Percentiles rank a stretch among this genome's conserved stretches.
phyloP scores from a whole-genome alignment of 768 basidiomycete genomes.

The Scleroderma citrinum region DNA sequence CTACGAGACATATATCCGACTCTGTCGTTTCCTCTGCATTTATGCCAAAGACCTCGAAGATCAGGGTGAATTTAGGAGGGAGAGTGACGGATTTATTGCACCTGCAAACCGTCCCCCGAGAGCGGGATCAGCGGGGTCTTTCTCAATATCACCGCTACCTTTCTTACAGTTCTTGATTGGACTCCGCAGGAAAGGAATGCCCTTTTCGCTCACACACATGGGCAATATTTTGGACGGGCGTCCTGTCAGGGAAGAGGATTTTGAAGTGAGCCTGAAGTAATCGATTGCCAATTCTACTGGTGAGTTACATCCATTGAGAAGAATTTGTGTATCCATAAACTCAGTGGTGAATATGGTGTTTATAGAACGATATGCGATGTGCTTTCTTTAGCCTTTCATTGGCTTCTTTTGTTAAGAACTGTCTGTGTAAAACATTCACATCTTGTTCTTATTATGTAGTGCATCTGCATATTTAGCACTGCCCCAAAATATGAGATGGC shows the following conservation, averaged over 20 bases:
- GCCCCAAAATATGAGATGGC: too few species aligned
- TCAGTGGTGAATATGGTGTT: too few species aligned
- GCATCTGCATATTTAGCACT: too few species aligned
- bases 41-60: conserved; percentile 12
- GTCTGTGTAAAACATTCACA: too few species aligned
- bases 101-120: conserved; percentile 9
- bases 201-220: conserved; percentile 35
- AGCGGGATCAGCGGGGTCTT: conserved; percentile 12
- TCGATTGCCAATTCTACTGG: too few species aligned
- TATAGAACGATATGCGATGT: too few species aligned
- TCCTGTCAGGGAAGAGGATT: conserved; percentile 21
- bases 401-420: too few species aligned
- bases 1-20: conserved; percentile 20
- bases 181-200: conserved; percentile 36
- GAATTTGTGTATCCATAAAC: too few species aligned
- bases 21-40: conserved; percentile 24
- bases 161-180: conserved; percentile 16
- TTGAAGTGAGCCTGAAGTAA: conserved; percentile 6
- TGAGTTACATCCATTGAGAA: too few species aligned
- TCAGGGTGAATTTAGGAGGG: conserved; percentile 4
- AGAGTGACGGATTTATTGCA: conserved; percentile 15
- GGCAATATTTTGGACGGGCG: conserved; percentile 33
- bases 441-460: too few species aligned
- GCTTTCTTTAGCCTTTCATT: too few species aligned
- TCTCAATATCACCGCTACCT: conserved; percentile 32